A percentile compares a stretch with the other conserved stretches of the same genome.
These are phyloP conservation scores for Tolypocladium capitatum DNA, from an alignment of 2,329 filamentous ascomycete species.

Conservation along the genomic window DNA sequence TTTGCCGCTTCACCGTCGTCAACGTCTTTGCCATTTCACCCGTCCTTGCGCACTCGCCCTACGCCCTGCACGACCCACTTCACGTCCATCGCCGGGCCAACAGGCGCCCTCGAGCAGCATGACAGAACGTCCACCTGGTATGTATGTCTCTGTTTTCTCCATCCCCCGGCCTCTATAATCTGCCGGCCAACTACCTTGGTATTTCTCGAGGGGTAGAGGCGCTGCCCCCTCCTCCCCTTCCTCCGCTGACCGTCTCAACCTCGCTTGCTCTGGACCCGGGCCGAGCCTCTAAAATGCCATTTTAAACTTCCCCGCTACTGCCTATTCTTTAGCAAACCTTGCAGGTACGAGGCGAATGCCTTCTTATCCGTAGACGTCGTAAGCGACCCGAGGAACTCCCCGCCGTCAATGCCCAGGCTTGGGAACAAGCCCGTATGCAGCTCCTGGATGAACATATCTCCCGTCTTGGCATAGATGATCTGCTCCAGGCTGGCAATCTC, in stretches of 20 bases:
- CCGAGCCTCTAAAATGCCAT: not conserved
- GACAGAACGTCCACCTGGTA: too few species aligned
- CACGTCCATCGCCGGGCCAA: not conserved
- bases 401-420: slow-evolving; percentile 48
- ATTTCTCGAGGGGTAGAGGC: not conserved
- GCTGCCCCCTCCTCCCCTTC: not conserved
- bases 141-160: not conserved
- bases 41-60: too few species aligned
- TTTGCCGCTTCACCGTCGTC: too few species aligned
- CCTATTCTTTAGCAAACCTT: slow-evolving; percentile 38
- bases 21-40: too few species aligned
- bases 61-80: too few species aligned
- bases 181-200: not conserved
- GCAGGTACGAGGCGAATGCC: slow-evolving; percentile 50
- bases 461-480: slow-evolving; percentile 81
- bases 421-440: slow-evolving; percentile 52
- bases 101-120: too few species aligned
- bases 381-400: slow-evolving; percentile 44
- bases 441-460: slow-evolving; percentile 62
- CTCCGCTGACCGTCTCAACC: not conserved
- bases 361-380: slow-evolving; percentile 48
- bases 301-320: slow-evolving; percentile 9
- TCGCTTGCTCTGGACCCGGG: not conserved
- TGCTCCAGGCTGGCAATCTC: slow-evolving; percentile 84
- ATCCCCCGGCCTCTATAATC: not conserved